Base-by-base conservation (phyloP, 148 eudicot species). In the Euryodendron excelsum region DNA sequence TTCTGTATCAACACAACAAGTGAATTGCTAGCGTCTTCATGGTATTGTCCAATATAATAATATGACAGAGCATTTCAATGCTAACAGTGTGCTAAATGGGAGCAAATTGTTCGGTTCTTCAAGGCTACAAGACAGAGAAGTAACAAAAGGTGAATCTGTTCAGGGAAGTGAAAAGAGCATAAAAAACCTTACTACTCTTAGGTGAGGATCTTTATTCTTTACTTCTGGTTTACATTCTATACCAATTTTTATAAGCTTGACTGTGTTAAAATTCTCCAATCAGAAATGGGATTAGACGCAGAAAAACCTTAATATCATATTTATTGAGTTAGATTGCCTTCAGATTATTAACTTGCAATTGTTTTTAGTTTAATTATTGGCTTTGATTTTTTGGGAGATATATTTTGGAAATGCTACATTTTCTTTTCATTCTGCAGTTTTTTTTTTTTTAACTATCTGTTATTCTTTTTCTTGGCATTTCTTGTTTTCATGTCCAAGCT, bases 121-220 rank as follows among this genome's bases (percentile, higher is more conserved):
- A 48, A 76, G 67, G 60, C 70, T 78, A 28, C 68, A 63, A 73
- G 82, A 76, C 65, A 67, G 55, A 79, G 84, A 81, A 66, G 80
- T 71, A 56, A 50, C 33, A 41, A 84, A 78, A 41, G 73, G 61
- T 70, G 80, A 78, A 72, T 39, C 80, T 56, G 73, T 67, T 78
- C 74, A 37, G 41, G 81, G 72, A 80, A 84, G 73, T 47, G 79
- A 72, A 80, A 90, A 78, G 73, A 88, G 75, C 77, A 34, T 59
- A n/a, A 78, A 81, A 52, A 78, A 82, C 77, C 61, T 72, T 68
- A 78, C 77, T 76, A 59, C 82, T 74, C 82, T 80, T 66, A 86
- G 95, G 93, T 91, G 61, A 85, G 85, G 75, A 33, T 78, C 78
- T 73, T 23, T 45, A 58, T 55, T 18, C n/a, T n/a, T n/a, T n/a